phyloP scores from a whole-genome alignment of 2,329 filamentous ascomycete species.

The Thermoascus crustaceus region DNA sequence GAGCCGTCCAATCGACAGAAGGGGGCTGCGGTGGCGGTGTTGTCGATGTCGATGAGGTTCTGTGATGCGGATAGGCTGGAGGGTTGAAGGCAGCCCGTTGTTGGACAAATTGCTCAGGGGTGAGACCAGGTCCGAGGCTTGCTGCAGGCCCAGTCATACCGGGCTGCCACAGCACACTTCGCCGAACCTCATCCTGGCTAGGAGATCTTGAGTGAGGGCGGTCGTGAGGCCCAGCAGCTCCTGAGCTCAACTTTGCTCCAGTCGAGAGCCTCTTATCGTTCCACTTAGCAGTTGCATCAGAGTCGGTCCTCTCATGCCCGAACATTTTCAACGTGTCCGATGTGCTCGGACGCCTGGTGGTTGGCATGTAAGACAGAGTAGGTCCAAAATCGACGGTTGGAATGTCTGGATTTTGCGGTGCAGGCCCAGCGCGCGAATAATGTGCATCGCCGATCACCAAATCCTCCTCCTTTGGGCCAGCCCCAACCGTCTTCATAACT shows the following conservation, averaged over 20 bases:
- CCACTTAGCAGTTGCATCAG: constrained; percentile 24
- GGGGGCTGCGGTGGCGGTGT: constrained; percentile 26
- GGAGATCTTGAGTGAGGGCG: constrained; percentile 32
- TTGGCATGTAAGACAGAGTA: constrained; percentile 60
- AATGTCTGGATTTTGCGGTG: constrained; percentile 46
- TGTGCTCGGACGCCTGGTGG: constrained; percentile 47
- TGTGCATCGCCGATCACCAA: constrained; percentile 41
- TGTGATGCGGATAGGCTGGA: constrained; percentile 52
- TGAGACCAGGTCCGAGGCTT: constrained; percentile 50
- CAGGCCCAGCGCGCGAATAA: constrained; percentile 30
- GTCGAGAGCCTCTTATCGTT: constrained; percentile 10
- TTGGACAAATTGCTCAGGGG: constrained; percentile 75
- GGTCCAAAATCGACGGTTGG: constrained; percentile 79
- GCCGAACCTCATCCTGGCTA: constrained; percentile 46
- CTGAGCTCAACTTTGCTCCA: constrained; percentile 5
- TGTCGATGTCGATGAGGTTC: constrained; percentile 47
- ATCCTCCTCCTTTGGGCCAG: constrained; percentile 35
- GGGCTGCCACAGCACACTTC: constrained; percentile 73
- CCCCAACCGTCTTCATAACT: constrained; percentile 68
- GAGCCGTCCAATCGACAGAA: constrained; percentile 33
- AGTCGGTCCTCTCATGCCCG: constrained; percentile 23
- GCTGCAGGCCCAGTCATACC: constrained; percentile 47
- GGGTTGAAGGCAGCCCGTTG: constrained; percentile 57
- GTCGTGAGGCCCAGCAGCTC: constrained; percentile 15
- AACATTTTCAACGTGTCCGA: constrained; percentile 43